Evolutionary conservation across 2,329 filamentous ascomycete genomes (phyloP).

Genomic region (Canariomyces notabilis): DNA sequence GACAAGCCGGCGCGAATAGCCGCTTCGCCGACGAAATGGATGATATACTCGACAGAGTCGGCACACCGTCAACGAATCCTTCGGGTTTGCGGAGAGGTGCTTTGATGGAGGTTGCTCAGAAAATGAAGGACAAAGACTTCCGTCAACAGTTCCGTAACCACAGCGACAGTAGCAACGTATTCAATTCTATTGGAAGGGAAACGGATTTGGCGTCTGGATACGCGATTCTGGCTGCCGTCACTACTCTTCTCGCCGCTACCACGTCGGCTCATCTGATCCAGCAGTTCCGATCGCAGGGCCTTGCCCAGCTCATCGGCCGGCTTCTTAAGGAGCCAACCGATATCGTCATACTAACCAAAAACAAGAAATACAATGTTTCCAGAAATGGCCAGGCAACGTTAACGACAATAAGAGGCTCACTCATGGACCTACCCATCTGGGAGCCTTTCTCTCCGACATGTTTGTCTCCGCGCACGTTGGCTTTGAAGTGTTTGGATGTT

Average conservation of each 20-base stretch:
- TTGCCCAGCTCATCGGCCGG: conserved; percentile 49
- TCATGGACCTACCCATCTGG: conserved; percentile 58
- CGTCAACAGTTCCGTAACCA: conserved; percentile 68
- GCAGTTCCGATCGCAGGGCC: conserved; percentile 50
- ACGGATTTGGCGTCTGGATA: conserved; percentile 59
- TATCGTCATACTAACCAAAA: conserved; percentile 56
- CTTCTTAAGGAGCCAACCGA: conserved; percentile 52
- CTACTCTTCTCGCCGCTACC: conserved; percentile 57
- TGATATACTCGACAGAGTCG: conserved; percentile 58
- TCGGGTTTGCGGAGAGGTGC: conserved; percentile 53
- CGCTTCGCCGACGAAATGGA: conserved; percentile 62
- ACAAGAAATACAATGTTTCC: conserved; percentile 65
- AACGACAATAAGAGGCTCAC: conserved; percentile 45
- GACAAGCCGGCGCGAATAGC: conserved; percentile 61
- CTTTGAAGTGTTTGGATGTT: conserved; percentile 58
- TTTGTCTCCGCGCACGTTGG: conserved; percentile 59
- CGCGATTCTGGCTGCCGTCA: conserved; percentile 57
- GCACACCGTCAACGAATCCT: conserved; percentile 41
- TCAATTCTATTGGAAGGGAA: conserved; percentile 56
- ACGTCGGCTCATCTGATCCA: conserved; percentile 55
- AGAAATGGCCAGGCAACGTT: conserved; percentile 57
- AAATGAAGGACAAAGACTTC: conserved; percentile 58
- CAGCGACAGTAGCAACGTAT: conserved; percentile 63
- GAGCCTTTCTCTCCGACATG: conserved; percentile 42
- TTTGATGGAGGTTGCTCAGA: conserved; percentile 55